Percentiles rank a stretch among this genome's conserved stretches.
phyloP scores from a whole-genome alignment of 1,139 yeast species.

The Diutina sp. region DNA sequence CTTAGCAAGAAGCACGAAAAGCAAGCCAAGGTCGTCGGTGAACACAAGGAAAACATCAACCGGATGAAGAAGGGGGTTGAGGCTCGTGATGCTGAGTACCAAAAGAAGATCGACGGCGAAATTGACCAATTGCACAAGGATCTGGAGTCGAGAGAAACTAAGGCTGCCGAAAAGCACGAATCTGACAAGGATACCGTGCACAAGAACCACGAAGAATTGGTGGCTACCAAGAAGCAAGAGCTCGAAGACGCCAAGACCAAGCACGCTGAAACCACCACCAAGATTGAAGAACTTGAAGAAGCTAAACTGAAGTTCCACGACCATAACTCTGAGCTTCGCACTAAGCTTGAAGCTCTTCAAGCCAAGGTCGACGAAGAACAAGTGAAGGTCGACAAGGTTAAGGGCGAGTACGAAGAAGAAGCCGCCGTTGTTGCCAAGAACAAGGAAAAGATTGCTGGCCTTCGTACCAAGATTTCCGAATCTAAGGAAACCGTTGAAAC shows the following conservation, averaged over 20 bases:
- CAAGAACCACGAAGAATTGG: slow-evolving; percentile 34
- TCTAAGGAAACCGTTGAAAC: slow-evolving; percentile 21
- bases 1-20: not conserved
- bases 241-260: slow-evolving; percentile 33
- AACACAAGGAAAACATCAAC: slow-evolving; percentile 26
- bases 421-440: slow-evolving; percentile 23
- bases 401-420: slow-evolving; percentile 27
- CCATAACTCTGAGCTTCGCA: slow-evolving; percentile 1
- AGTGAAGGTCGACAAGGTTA: slow-evolving; percentile 26
- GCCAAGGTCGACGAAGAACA: not conserved
- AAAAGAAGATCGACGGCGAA: slow-evolving; percentile 24
- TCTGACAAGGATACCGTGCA: slow-evolving; percentile 31
- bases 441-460: slow-evolving; percentile 25
- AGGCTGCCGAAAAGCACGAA: slow-evolving; percentile 34
- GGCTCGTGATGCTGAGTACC: slow-evolving; percentile 21
- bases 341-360: not conserved
- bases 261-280: slow-evolving; percentile 34
- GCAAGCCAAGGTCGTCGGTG: slow-evolving; percentile 24
- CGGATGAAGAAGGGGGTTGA: slow-evolving; percentile 19
- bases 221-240: slow-evolving; percentile 35
- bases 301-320: slow-evolving; percentile 21
- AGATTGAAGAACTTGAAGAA: slow-evolving; percentile 30
- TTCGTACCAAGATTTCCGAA: slow-evolving; percentile 22
- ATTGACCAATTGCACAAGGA: slow-evolving; percentile 35
- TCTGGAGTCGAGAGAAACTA: slow-evolving; percentile 31